phyloP scores from a whole-genome alignment of 371 early-diverging fungal genomes.

The Saksenaea vasiformis region DNA sequence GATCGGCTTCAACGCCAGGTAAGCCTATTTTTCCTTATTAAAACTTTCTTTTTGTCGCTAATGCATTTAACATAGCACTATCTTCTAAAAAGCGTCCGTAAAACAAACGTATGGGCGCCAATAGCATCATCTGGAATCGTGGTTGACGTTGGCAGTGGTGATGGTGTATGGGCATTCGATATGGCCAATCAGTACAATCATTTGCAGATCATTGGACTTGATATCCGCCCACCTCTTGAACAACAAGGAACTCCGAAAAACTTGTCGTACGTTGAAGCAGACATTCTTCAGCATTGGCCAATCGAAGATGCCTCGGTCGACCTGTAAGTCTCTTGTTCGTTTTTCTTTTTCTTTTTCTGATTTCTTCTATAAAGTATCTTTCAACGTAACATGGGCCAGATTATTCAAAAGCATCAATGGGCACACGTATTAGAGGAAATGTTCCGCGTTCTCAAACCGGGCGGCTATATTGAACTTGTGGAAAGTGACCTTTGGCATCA shows the following conservation, averaged over 20 bases:
- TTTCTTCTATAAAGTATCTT: constrained; percentile 30
- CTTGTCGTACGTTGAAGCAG: constrained; percentile 32
- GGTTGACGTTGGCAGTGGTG: constrained; percentile 57
- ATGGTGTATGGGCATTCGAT: constrained; percentile 50
- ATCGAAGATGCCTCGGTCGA: constrained; percentile 39
- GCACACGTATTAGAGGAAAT: constrained; percentile 35
- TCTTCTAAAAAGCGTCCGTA: constrained; percentile 45
- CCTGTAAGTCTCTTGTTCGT: constrained; percentile 39
- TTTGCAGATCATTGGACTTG: constrained; percentile 53
- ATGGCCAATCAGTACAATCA: constrained; percentile 38
- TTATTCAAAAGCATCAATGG: constrained; percentile 42
- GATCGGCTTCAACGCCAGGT: constrained; percentile 23
- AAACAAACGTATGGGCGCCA: constrained; percentile 35
- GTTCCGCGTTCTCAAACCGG: constrained; percentile 42
- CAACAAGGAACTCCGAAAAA: constrained; percentile 41
- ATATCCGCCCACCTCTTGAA: constrained; percentile 43
- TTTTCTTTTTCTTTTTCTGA: background rate
- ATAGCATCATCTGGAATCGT: constrained; percentile 30
- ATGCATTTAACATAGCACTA: constrained; percentile 36
- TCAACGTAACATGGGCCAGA: constrained; percentile 43
- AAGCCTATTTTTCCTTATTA: background rate
- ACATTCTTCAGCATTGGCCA: constrained; percentile 41
- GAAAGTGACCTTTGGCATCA: constrained; percentile 49
- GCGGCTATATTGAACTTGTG: constrained; percentile 44
- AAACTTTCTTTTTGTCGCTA: background rate